Percentiles rank a stretch among this genome's conserved stretches.
These are phyloP conservation scores for Didymella lethalis DNA, from an alignment of 2,329 filamentous ascomycete species.

Conservation along the genomic window DNA sequence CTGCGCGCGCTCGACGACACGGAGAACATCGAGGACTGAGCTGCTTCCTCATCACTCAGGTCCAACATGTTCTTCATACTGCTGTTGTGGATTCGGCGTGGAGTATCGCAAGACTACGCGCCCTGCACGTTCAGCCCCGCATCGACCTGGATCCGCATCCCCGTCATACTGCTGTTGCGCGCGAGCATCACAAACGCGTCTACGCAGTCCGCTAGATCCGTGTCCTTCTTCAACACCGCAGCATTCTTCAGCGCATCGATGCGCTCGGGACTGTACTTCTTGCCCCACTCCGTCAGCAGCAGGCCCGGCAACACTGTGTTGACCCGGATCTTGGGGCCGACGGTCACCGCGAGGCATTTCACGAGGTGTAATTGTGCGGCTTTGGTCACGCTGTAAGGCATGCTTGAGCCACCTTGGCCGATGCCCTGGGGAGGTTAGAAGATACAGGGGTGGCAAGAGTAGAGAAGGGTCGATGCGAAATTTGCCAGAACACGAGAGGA, in stretches of 20 bases:
- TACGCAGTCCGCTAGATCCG: conserved; percentile 62
- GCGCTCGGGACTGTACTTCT: conserved; percentile 64
- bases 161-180: conserved; percentile 61
- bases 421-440: conserved; percentile 51
- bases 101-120: conserved; percentile 12
- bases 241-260: conserved; percentile 63
- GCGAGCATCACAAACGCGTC: conserved; percentile 64
- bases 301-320: conserved; percentile 72
- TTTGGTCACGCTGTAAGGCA: conserved; percentile 81
- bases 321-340: conserved; percentile 68
- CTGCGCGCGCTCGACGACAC: conserved; percentile 58
- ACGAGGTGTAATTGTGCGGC: conserved; percentile 74
- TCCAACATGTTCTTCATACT: background rate
- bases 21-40: conserved; percentile 40
- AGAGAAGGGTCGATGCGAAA: background rate
- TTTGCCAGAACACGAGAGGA: background rate
- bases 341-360: conserved; percentile 69
- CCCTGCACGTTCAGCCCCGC: conserved; percentile 46
- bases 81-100: background rate
- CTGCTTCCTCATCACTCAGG: background rate
- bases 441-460: background rate
- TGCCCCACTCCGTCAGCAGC: conserved; percentile 66
- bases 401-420: conserved; percentile 62
- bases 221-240: conserved; percentile 67
- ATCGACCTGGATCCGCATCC: conserved; percentile 55